A percentile compares a stretch with the other conserved stretches of the same genome.
These are phyloP conservation scores for Pseudoturritis turrita DNA, from an alignment of 345 rosid genomes.

Conservation along the genomic window DNA sequence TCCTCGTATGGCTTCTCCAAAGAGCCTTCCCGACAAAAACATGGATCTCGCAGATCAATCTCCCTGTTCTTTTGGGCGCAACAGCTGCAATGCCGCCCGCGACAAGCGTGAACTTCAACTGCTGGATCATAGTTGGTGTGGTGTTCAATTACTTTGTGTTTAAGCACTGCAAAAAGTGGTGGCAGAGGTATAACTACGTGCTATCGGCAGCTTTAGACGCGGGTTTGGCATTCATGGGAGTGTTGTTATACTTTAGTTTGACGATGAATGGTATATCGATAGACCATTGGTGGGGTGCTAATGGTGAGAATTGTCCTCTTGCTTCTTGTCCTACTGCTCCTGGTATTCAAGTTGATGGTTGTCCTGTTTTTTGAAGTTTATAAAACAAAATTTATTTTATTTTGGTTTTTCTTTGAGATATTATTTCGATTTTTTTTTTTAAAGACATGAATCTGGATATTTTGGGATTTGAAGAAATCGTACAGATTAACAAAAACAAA, in stretches of 20 bases:
- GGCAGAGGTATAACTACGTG: slow-evolving; percentile 63
- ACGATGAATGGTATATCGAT: slow-evolving; percentile 32
- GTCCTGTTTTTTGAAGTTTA: slow-evolving; percentile 38
- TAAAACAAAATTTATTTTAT: too few relatives aligned
- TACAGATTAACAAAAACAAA: neutral
- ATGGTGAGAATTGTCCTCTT: slow-evolving; percentile 46
- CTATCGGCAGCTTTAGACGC: slow-evolving; percentile 59
- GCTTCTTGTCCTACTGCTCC: slow-evolving; percentile 55
- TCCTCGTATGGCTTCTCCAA: slow-evolving; percentile 42
- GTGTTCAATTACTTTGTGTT: slow-evolving; percentile 51
- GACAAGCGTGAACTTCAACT: slow-evolving; percentile 47
- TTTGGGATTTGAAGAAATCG: neutral
- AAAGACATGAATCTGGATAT: neutral
- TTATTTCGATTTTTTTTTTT: neutral
- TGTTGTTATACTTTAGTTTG: slow-evolving; percentile 44
- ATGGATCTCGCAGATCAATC: slow-evolving; percentile 50
- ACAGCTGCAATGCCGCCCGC: slow-evolving; percentile 62
- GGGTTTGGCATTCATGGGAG: slow-evolving; percentile 59
- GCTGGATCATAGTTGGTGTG: slow-evolving; percentile 42
- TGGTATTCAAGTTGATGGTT: slow-evolving; percentile 42
- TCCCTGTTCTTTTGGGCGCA: slow-evolving; percentile 48
- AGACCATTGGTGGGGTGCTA: slow-evolving; percentile 43
- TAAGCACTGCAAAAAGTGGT: slow-evolving; percentile 44
- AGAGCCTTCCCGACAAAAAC: slow-evolving; percentile 40
- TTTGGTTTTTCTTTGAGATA: neutral